phyloP scores from a whole-genome alignment of 2,329 filamentous ascomycete species.

The Colletotrichum melonis region DNA sequence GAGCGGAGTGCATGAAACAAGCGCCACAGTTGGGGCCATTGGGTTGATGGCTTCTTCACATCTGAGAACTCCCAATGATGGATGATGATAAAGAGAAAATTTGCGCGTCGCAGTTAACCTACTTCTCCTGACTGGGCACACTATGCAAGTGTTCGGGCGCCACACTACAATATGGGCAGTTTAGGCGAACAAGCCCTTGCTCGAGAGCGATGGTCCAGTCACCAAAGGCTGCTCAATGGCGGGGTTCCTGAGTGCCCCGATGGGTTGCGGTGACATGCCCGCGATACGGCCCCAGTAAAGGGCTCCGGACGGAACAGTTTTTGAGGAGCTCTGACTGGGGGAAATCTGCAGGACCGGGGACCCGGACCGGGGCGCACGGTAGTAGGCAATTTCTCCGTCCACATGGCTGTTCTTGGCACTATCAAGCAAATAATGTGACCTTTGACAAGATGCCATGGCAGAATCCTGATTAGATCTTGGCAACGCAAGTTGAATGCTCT shows the following conservation, averaged over 20 bases:
- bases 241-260: neutral
- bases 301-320: constrained; percentile 2
- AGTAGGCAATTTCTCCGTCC: constrained; percentile 28
- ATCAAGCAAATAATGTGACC: constrained; percentile 21
- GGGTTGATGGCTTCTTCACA: neutral
- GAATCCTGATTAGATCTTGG: constrained; percentile 4
- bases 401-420: constrained; percentile 26
- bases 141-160: constrained; percentile 16
- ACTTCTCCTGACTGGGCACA: neutral
- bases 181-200: neutral
- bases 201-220: neutral
- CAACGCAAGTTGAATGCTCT: neutral
- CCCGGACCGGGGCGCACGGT: constrained; percentile 11
- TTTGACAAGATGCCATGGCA: neutral
- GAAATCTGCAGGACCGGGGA: constrained; percentile 13
- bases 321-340: constrained; percentile 13
- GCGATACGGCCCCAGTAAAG: constrained; percentile 7
- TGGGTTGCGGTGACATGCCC: neutral
- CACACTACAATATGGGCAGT: constrained; percentile 18
- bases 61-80: neutral
- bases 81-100: neutral
- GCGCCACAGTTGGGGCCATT: neutral
- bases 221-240: constrained; percentile 1
- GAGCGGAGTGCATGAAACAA: neutral
- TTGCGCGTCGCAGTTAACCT: neutral